Evolutionary conservation across 768 basidiomycete genomes (phyloP), one percentile per base, ranked within the genome.

Genomic region (Tephrocybe sp.): DNA sequence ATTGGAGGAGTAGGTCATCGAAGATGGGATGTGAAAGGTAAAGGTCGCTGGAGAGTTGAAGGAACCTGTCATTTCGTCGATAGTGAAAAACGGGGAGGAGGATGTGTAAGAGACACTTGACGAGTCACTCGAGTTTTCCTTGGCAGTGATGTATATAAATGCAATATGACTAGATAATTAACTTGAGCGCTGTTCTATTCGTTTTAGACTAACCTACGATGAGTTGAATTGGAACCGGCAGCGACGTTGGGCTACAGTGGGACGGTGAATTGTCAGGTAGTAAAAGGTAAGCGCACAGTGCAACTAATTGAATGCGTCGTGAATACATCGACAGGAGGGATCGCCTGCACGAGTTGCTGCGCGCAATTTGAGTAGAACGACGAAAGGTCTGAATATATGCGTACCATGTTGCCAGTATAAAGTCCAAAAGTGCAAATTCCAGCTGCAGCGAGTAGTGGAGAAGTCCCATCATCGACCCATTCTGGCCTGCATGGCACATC

Each of bases 191-290:
- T 35, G 9, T 24, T 13, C 56, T n/a, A n/a, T n/a, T n/a, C n/a
- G n/a, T n/a, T n/a, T n/a, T n/a, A n/a, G n/a, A n/a, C n/a, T n/a
- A 6, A 18, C 83, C 51, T 60, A 87, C 87, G 86, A 89, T 38
- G 57, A 56, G 53, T 72, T n/a, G 79, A 76, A 58, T 83, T 69
- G 1, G 82, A 72, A 38, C 84, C 86, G 37, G 76, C 83, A 43
- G 65, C 53, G 0, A 84, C 69, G 55, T 76, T 71, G 39, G 83
- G 82, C 84, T 87, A 51, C 1, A 42, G 46, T 27, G 13, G 27
- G 39, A 13, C 8, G 3, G 44, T 44, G 15, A 53, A 26, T 19
- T 22, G 43, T 21, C 22, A 30, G 13, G n/a, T 5, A 11, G 25
- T 7, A 16, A 30, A 12, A 25, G 13, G 27, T 18, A 28, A 21